Base-by-base conservation (phyloP, 177 flowering plant genomes). In the Vitis hybrid region DNA sequence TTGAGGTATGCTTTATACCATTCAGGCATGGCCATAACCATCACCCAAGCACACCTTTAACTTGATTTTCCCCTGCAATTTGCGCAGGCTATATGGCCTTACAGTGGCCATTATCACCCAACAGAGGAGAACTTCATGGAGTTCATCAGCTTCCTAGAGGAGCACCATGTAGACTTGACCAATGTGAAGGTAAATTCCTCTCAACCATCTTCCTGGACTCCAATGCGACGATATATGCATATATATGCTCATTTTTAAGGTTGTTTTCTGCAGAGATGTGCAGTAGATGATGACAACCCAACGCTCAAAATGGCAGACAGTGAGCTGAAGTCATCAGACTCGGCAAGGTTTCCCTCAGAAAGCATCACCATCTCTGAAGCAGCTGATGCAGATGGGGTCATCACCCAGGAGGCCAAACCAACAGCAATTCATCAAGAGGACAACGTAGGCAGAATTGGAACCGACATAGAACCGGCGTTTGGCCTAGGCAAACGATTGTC, bases 81-180 rank as follows among this genome's bases (percentile, higher is more conserved):
- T 61, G 33, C 31, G 2, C 61, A 85, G 89, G 85, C 84, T n/a
- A 73, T 86, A 45, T 86, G 85, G 87, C 69, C 85, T 1, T 76
- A 83, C 51, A 84, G 89, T 57, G 89, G 89, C 2, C 89, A 86
- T 56, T 86, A 86, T 64, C 75, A 26, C 48, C 89, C 89, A 15
- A 84, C 82, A 5, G 80, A 80, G 66, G 87, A 86, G 64, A 82
- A 77, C 21, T 82, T 86, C 72, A 26, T 8, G 68, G 84, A 81
- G 15, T 67, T 84, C 55, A 73, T 81, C 22, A 45, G 61, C 56
- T 86, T 86, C 64, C 67, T 86, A 2, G 71, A 77, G 68, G 82
- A 82, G 15, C 67, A 84, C 22, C 22, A 77, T 48, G 77, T 86
- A 12, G 84, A 84, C 59, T 60, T 84, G 48, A 75, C 74, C 11